These are phyloP conservation scores for Crassisporium funariophilum DNA, from an alignment of 768 basidiomycete genomes.

Conservation along the genomic window DNA sequence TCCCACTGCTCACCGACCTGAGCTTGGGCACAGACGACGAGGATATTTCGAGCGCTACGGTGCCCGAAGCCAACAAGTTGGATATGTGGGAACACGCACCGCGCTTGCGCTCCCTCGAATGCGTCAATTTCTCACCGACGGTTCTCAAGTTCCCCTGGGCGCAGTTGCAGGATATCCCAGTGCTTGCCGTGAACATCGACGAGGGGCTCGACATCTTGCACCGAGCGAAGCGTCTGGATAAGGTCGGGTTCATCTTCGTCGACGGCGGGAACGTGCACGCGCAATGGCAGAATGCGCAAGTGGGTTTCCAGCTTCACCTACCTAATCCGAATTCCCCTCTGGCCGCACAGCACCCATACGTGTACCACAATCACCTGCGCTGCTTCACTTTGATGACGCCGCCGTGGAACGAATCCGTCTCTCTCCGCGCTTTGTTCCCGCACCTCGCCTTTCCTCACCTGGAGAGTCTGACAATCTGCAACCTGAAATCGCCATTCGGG, in stretches of 20 bases:
- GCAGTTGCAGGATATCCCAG: slow-evolving; percentile 33
- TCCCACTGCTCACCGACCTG: slow-evolving; percentile 33
- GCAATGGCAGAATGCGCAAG: background rate
- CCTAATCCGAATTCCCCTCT: background rate
- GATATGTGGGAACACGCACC: slow-evolving; percentile 35
- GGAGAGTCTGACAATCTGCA: slow-evolving; percentile 40
- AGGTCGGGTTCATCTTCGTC: slow-evolving; percentile 32
- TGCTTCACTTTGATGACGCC: slow-evolving; percentile 40
- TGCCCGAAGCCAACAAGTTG: slow-evolving; percentile 13
- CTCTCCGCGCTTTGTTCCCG: slow-evolving; percentile 37
- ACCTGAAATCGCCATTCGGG: slow-evolving; percentile 36
- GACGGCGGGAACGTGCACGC: slow-evolving; percentile 14
- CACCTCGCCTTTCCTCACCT: slow-evolving; percentile 37
- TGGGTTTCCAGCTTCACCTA: too few species aligned
- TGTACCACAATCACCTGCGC: slow-evolving; percentile 34
- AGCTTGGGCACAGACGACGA: slow-evolving; percentile 37
- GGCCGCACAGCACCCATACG: slow-evolving; percentile 15
- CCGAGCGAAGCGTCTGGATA: slow-evolving; percentile 25
- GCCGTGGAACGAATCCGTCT: slow-evolving; percentile 35
- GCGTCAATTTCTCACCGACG: slow-evolving; percentile 35
- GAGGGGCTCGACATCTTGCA: slow-evolving; percentile 34
- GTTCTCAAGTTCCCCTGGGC: slow-evolving; percentile 36
- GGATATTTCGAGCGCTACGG: slow-evolving; percentile 7
- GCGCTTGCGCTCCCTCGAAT: slow-evolving; percentile 32
- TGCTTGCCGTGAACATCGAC: slow-evolving; percentile 33